Evolutionary conservation across 805 yeast genomes (phyloP).

Genomic region (Yarrowia porcina): DNA sequence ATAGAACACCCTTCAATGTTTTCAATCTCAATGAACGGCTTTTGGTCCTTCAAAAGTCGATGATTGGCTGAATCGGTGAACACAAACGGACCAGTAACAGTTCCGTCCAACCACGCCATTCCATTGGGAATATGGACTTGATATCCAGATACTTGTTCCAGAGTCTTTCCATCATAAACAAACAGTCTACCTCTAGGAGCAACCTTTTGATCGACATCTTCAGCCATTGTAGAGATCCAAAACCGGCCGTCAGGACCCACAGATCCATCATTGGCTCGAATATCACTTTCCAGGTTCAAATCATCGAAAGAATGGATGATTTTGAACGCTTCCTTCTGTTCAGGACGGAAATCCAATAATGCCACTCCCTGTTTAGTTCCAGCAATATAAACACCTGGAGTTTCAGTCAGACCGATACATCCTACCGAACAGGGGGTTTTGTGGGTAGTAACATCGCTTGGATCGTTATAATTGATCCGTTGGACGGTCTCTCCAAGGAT

Average conservation of each 20-base stretch:
- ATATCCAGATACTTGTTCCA: constrained; percentile 38
- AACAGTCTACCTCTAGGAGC: constrained; percentile 53
- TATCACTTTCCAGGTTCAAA: constrained; percentile 14
- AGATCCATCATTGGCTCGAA: constrained; percentile 78
- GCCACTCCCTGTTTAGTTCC: constrained; percentile 15
- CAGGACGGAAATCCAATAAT: neutral
- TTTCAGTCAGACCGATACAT: neutral
- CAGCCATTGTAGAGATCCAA: constrained; percentile 74
- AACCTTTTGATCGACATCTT: constrained; percentile 25
- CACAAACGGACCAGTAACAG: constrained; percentile 40
- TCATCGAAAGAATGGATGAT: neutral
- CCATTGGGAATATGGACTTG: constrained; percentile 67
- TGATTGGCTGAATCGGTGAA: constrained; percentile 53
- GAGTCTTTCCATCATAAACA: constrained; percentile 39
- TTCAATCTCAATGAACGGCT: constrained; percentile 42
- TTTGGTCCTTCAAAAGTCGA: constrained; percentile 40
- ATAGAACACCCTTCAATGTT: constrained; percentile 23
- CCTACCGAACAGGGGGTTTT: constrained; percentile 15
- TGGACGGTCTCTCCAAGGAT: constrained; percentile 33
- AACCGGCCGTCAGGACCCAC: constrained; percentile 73
- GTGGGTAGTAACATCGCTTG: neutral
- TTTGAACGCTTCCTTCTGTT: neutral
- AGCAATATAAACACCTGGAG: constrained; percentile 15
- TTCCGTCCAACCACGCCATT: constrained; percentile 50
- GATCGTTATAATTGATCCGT: constrained; percentile 26